These are phyloP conservation scores for Aaosphaeria arxii DNA, from an alignment of 2,329 filamentous ascomycete species.

Conservation along the genomic window DNA sequence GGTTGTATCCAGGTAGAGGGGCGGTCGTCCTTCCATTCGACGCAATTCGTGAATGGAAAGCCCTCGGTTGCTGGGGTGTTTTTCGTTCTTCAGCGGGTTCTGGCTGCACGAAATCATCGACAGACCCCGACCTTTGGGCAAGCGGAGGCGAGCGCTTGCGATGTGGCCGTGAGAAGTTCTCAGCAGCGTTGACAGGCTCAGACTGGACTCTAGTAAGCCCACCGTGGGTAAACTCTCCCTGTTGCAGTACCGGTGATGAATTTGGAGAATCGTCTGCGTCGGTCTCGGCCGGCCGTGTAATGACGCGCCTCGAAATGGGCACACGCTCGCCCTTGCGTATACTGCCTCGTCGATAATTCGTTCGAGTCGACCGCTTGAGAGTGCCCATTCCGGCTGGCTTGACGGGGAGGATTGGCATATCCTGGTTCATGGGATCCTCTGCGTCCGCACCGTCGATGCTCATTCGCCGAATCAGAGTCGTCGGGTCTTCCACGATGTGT, in stretches of 20 bases:
- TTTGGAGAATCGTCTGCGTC: slow-evolving; percentile 54
- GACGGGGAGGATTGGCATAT: slow-evolving; percentile 82
- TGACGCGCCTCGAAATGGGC: slow-evolving; percentile 70
- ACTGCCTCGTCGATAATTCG: slow-evolving; percentile 87
- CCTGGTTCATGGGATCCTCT: slow-evolving; percentile 53
- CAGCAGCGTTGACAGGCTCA: slow-evolving; percentile 55
- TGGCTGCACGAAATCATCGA: slow-evolving; percentile 19
- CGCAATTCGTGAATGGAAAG: slow-evolving; percentile 56
- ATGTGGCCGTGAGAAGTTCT: slow-evolving; percentile 61
- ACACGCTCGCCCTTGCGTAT: slow-evolving; percentile 73
- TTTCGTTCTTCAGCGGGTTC: slow-evolving; percentile 24
- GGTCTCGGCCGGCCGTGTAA: slow-evolving; percentile 60
- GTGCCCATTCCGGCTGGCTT: slow-evolving; percentile 71
- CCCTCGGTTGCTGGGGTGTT: slow-evolving; percentile 40
- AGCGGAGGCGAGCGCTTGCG: slow-evolving; percentile 25
- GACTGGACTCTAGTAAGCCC: slow-evolving; percentile 64
- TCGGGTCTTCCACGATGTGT: slow-evolving; percentile 76
- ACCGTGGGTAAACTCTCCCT: slow-evolving; percentile 41
- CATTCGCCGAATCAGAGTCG: slow-evolving; percentile 67
- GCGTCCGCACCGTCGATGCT: slow-evolving; percentile 49
- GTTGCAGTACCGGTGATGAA: slow-evolving; percentile 46
- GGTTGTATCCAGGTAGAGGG: slow-evolving; percentile 47
- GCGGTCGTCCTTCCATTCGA: slow-evolving; percentile 57
- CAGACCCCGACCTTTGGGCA: slow-evolving; percentile 18
- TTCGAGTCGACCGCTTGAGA: slow-evolving; percentile 84